phyloP scores from a whole-genome alignment of 2,329 filamentous ascomycete species.

The Helotiales sp. region DNA sequence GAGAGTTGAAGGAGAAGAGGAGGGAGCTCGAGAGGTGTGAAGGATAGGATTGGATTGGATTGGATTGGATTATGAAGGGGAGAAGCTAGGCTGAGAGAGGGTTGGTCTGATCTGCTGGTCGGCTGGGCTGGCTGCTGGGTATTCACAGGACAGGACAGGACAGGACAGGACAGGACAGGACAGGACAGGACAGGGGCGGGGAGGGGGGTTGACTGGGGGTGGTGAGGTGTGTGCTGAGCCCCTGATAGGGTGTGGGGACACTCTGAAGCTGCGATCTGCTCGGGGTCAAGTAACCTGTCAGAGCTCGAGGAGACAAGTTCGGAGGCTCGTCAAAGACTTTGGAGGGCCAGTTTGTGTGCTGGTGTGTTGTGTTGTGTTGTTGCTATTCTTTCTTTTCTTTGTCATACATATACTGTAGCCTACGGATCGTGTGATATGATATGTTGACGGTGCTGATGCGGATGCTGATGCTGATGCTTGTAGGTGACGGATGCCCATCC shows the following conservation, averaged over 20 bases:
- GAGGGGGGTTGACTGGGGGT: background rate
- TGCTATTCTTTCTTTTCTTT: background rate
- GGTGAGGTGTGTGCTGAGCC: background rate
- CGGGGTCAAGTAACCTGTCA: background rate
- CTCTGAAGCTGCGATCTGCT: background rate
- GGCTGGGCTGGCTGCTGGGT: background rate
- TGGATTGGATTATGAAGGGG: background rate
- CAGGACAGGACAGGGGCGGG: background rate
- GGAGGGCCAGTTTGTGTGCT: background rate
- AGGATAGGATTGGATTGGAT: background rate
- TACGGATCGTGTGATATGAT: background rate
- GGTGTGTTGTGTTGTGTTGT: background rate
- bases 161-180: background rate
- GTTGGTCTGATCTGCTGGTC: background rate
- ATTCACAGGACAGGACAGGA: background rate
- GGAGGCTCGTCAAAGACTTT: background rate
- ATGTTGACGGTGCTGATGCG: background rate
- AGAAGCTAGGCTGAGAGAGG: background rate
- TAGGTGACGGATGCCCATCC: background rate
- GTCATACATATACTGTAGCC: background rate
- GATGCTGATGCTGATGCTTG: background rate
- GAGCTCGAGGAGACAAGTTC: background rate
- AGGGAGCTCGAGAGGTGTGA: background rate
- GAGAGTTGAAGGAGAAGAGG: background rate
- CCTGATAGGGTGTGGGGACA: conserved; percentile 8